Base-by-base conservation (phyloP, 2,329 filamentous ascomycete species). In the Aaosphaeria pasadenensis region DNA sequence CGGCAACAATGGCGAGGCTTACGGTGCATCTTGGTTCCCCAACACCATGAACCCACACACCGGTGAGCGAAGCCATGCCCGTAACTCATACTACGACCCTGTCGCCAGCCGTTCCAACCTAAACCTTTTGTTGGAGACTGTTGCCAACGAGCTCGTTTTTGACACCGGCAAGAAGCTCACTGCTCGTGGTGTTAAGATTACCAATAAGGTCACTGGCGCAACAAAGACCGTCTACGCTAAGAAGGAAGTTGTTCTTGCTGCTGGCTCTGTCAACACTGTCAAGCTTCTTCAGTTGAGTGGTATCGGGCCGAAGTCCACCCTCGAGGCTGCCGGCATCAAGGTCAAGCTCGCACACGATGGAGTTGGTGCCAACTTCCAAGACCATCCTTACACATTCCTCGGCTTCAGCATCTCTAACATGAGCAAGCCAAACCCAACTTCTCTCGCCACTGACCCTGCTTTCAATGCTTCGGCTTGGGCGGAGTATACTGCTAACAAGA, bases 231-330 rank as follows among this genome's bases (percentile, higher is more conserved):
- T 60, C 1, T 60, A 60, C 42, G 64, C 62, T 4, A 62, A 53
- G 39, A 59, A 62, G 31, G 84, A 87, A 55, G 75, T 86, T 5
- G 74, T 87, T 13, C 60, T 87, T 1, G 81, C 81, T 1, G 84
- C 84, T 2, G 77, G 74, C 29, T 69, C 62, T 80, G 30, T 76
- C 78, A 57, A 83, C 79, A 6, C 84, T 77, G 2, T 80, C 79
- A 63, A 68, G 84, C 17, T 74, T 83, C 13, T 69, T 6, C 63
- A 67, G 28, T 51, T 60, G 11, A 64, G 61, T 38, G 66, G 65
- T 5, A 56, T 69, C 9, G 66, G 66, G 4, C 63, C 63, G 9
- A 60, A 51, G 38, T 47, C 51, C 11, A 48, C 60, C 5, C 58
- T 67, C 4, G 48, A 67, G 11, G 57, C 57, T 28, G 60, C 61